These are phyloP conservation scores for Cystofilobasidium capitatum DNA, from an alignment of 768 basidiomycete species.

Conservation along the genomic window DNA sequence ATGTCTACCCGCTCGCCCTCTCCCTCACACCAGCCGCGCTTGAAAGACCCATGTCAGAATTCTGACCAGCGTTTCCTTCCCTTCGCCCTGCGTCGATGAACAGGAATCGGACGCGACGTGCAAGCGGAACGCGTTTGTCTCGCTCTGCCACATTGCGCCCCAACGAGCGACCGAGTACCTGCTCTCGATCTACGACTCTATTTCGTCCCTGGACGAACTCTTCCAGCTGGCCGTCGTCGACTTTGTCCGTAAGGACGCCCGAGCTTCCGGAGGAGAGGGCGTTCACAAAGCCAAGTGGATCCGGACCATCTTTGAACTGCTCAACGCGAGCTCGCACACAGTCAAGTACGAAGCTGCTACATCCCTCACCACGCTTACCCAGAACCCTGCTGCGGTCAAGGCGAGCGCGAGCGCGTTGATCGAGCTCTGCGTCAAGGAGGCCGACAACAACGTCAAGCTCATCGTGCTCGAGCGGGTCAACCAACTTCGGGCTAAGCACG, in stretches of 20 bases:
- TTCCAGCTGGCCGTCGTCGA: conserved; percentile 95
- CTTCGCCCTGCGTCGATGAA: neutral
- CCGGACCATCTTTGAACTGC: conserved; percentile 80
- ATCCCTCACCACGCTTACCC: conserved; percentile 83
- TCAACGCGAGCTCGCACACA: conserved; percentile 69
- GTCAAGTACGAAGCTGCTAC: conserved; percentile 98
- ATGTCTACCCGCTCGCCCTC: conserved; percentile 25
- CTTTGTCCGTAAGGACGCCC: conserved; percentile 65
- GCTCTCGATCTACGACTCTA: conserved; percentile 69
- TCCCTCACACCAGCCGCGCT: neutral
- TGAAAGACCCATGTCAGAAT: neutral
- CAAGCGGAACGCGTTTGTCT: conserved; percentile 94
- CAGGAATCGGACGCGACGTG: conserved; percentile 86
- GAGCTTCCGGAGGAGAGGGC: conserved; percentile 5
- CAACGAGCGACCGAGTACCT: conserved; percentile 87
- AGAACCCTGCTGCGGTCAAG: conserved; percentile 92
- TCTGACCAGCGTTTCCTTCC: neutral
- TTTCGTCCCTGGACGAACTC: conserved; percentile 73
- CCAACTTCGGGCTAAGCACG: conserved; percentile 68
- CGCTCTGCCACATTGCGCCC: conserved; percentile 68
- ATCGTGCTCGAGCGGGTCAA: conserved; percentile 92
- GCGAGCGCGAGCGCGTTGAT: conserved; percentile 84
- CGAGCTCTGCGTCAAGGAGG: conserved; percentile 82
- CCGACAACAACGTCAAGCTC: conserved; percentile 97
- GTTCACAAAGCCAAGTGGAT: conserved; percentile 76